These are phyloP conservation scores for Physcomitrium patens DNA, from an alignment of 225 moss, liverwort and hornwort genomes.

Conservation along the genomic window DNA sequence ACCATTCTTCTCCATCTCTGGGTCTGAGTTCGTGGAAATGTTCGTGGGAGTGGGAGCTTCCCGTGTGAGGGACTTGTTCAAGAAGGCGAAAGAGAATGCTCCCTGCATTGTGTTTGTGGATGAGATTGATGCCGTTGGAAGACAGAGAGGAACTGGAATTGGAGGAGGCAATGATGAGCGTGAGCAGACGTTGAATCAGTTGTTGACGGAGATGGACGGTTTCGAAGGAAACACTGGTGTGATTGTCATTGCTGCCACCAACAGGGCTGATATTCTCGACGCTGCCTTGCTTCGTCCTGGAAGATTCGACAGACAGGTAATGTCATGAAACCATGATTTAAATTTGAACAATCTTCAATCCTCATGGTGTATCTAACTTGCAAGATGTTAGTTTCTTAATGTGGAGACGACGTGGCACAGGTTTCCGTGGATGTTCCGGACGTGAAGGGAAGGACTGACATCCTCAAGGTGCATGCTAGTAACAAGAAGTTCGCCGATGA, in stretches of 20 bases:
- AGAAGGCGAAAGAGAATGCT: slow-evolving; percentile 66
- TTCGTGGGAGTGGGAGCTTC: slow-evolving; percentile 68
- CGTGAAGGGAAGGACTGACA: slow-evolving; percentile 54
- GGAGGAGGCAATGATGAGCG: slow-evolving; percentile 67
- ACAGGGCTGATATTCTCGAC: slow-evolving; percentile 61
- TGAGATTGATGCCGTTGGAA: slow-evolving; percentile 65
- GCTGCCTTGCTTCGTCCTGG: slow-evolving; percentile 65
- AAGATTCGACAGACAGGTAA: slow-evolving; percentile 65
- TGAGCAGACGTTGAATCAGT: slow-evolving; percentile 64
- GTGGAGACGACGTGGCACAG: slow-evolving; percentile 7
- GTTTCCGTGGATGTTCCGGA: slow-evolving; percentile 64
- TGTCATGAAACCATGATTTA: too few relatives aligned
- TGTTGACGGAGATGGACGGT: slow-evolving; percentile 65
- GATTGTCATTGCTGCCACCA: slow-evolving; percentile 63
- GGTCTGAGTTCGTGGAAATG: slow-evolving; percentile 68
- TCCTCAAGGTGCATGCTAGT: slow-evolving; percentile 56
- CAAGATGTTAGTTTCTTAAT: not conserved
- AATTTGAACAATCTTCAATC: not conserved
- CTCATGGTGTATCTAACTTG: too few relatives aligned
- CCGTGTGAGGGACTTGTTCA: slow-evolving; percentile 56
- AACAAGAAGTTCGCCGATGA: slow-evolving; percentile 58
- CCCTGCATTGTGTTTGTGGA: slow-evolving; percentile 67
- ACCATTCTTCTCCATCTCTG: slow-evolving; percentile 91
- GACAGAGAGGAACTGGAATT: slow-evolving; percentile 62
- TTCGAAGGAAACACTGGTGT: slow-evolving; percentile 67